A percentile compares a stretch with the other conserved stretches of the same genome.
These are phyloP conservation scores for Syzygium aqueum DNA, from an alignment of 345 rosid genomes.

Conservation along the genomic window DNA sequence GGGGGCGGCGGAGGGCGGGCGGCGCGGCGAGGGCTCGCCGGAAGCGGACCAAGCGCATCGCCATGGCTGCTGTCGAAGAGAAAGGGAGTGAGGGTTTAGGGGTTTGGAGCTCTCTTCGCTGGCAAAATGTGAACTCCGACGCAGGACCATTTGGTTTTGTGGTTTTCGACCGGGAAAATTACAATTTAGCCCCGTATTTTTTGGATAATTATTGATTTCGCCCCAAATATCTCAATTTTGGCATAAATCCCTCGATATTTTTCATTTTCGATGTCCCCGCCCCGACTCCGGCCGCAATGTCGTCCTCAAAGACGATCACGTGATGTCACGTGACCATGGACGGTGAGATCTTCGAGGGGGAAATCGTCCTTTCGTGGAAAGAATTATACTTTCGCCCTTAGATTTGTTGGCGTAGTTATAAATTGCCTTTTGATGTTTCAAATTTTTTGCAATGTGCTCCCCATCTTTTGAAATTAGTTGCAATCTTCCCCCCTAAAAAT, in stretches of 20 bases:
- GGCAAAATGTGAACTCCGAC: not conserved
- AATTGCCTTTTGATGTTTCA: not conserved
- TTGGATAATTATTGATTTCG: not conserved
- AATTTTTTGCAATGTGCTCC: not conserved
- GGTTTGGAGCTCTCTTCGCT: not conserved
- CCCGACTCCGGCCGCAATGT: not conserved
- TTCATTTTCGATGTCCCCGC: not conserved
- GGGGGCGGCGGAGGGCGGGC: too few relatives aligned
- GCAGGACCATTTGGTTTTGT: not conserved
- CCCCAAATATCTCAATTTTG: not conserved
- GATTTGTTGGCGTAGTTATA: not conserved
- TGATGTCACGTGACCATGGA: not conserved
- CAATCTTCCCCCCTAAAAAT: not conserved
- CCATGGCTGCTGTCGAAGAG: not conserved
- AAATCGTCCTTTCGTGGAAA: not conserved
- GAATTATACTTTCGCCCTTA: not conserved
- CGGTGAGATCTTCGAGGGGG: not conserved
- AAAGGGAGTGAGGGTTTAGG: not conserved
- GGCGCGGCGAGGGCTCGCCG: slow-evolving; percentile 35
- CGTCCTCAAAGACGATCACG: not conserved
- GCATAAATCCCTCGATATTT: not conserved
- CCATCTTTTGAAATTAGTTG: not conserved
- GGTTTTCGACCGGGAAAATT: not conserved
- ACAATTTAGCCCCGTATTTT: not conserved
- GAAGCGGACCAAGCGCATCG: slow-evolving; percentile 46